phyloP scores from a whole-genome alignment of 2,329 filamentous ascomycete genomes.

The Penicillium sp. region DNA sequence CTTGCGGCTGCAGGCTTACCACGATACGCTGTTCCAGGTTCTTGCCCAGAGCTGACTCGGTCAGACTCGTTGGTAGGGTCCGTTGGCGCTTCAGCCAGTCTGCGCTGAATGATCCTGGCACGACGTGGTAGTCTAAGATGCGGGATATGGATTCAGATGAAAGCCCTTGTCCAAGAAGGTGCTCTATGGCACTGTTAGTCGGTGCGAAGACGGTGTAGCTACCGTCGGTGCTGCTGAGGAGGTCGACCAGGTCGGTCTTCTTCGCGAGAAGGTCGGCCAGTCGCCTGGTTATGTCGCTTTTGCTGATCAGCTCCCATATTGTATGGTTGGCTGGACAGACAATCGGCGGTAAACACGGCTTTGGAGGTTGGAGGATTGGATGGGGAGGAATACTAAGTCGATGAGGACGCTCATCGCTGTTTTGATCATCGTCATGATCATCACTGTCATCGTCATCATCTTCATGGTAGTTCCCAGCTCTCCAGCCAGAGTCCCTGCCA shows the following conservation, averaged over 20 bases:
- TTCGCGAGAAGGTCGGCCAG: slow-evolving; percentile 73
- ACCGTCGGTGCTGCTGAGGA: slow-evolving; percentile 69
- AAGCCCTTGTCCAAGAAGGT: slow-evolving; percentile 51
- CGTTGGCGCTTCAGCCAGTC: slow-evolving; percentile 60
- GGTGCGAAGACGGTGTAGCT: slow-evolving; percentile 84
- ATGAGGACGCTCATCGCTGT: too few relatives aligned
- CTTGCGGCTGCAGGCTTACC: slow-evolving; percentile 60
- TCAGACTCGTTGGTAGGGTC: slow-evolving; percentile 69
- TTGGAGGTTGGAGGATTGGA: too few relatives aligned
- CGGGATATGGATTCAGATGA: slow-evolving; percentile 69
- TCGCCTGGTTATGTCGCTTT: slow-evolving; percentile 71
- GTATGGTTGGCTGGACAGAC: slow-evolving; percentile 55
- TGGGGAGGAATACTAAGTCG: too few relatives aligned
- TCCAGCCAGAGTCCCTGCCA: neutral
- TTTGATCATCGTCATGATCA: too few relatives aligned
- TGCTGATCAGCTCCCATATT: slow-evolving; percentile 74
- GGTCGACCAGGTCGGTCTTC: slow-evolving; percentile 66
- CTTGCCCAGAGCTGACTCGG: slow-evolving; percentile 50
- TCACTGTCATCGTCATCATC: too few relatives aligned
- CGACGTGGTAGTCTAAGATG: slow-evolving; percentile 72
- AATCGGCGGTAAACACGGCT: too few relatives aligned
- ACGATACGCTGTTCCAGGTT: slow-evolving; percentile 68
- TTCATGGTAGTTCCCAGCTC: too few relatives aligned
- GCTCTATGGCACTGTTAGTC: slow-evolving; percentile 70
- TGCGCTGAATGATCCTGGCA: slow-evolving; percentile 50